These are phyloP conservation scores for Tolypocladium nubicola DNA, from an alignment of 2,329 filamentous ascomycete species.

Conservation along the genomic window DNA sequence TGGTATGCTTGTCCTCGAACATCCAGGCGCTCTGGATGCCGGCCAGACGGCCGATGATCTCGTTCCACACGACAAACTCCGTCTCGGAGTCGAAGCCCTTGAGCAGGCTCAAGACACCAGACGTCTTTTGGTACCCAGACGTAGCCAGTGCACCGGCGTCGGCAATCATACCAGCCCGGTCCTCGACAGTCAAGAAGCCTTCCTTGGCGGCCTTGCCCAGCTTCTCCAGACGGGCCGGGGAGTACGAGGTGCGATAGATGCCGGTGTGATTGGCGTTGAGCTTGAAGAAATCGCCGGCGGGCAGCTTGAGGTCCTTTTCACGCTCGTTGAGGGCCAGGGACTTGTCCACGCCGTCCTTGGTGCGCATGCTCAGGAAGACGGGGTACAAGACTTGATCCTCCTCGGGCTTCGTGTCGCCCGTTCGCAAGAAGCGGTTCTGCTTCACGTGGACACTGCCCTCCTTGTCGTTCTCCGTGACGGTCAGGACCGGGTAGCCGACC, in stretches of 20 bases:
- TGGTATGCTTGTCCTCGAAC: conserved; percentile 58
- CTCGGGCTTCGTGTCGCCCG: conserved; percentile 85
- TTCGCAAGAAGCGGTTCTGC: conserved; percentile 91
- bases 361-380: conserved; percentile 77
- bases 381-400: conserved; percentile 85
- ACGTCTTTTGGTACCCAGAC: conserved; percentile 89
- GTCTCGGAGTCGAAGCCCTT: conserved; percentile 75
- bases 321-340: conserved; percentile 31
- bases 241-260: conserved; percentile 84
- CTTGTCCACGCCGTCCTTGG: conserved; percentile 73
- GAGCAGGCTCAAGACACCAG: conserved; percentile 73
- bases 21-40: conserved; percentile 80
- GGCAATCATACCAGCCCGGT: conserved; percentile 88
- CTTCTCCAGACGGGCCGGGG: conserved; percentile 72
- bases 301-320: conserved; percentile 67
- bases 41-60: conserved; percentile 70
- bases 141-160: conserved; percentile 84
- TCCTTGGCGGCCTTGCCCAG: conserved; percentile 74
- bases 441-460: conserved; percentile 72
- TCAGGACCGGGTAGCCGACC: conserved; percentile 84
- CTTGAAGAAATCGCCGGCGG: conserved; percentile 85
- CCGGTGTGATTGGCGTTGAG: conserved; percentile 90
- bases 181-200: conserved; percentile 67
- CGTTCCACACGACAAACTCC: conserved; percentile 92
- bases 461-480: conserved; percentile 57